A percentile compares a stretch with the other conserved stretches of the same genome.
phyloP scores from a whole-genome alignment of 2,329 filamentous ascomycete genomes.

The Aspergillus sclerotialis region DNA sequence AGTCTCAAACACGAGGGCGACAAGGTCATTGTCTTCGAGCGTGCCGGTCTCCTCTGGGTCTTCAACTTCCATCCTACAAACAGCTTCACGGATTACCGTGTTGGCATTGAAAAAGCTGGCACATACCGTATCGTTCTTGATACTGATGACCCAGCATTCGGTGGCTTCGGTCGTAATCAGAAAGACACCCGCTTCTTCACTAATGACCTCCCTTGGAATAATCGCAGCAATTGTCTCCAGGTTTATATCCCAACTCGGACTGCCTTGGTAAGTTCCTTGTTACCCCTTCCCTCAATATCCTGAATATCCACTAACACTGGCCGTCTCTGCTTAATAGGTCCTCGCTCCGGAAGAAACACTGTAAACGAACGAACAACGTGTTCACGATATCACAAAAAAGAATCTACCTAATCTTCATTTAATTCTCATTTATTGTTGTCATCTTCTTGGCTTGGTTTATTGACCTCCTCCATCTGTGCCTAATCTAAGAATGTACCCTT shows the following conservation, averaged over 20 bases:
- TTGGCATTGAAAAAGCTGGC: slow-evolving; percentile 76
- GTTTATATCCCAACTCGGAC: slow-evolving; percentile 81
- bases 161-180: slow-evolving; percentile 71
- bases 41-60: slow-evolving; percentile 80
- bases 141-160: slow-evolving; percentile 68
- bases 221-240: slow-evolving; percentile 81
- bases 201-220: slow-evolving; percentile 84
- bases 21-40: slow-evolving; percentile 94
- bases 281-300: background rate
- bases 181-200: slow-evolving; percentile 86
- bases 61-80: slow-evolving; percentile 90
- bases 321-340: background rate
- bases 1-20: slow-evolving; percentile 89
- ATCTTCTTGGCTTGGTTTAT: no score
- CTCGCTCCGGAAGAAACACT: background rate
- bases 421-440: no score
- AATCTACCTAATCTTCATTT: no score
- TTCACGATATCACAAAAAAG: no score
- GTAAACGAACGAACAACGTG: no score
- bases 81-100: slow-evolving; percentile 86
- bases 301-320: no score
- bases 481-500: no score
- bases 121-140: slow-evolving; percentile 84
- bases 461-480: no score
- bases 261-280: slow-evolving; percentile 59